Evolutionary conservation across 129 eudicot genomes (phyloP), one percentile per base, ranked within the genome.

Genomic region (Escallonia rubra): DNA sequence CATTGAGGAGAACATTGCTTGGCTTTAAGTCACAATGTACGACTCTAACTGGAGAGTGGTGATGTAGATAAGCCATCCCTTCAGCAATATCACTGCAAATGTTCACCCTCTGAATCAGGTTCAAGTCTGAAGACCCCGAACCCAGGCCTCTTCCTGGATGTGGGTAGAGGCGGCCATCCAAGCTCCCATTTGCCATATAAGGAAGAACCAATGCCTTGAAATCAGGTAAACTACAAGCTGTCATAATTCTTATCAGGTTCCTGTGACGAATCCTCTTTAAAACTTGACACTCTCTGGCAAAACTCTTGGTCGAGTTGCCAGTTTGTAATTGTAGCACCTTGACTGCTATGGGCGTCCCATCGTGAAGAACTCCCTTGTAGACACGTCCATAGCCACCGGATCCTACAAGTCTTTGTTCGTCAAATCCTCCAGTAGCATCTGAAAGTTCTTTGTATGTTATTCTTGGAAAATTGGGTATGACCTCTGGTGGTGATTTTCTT

Each of bases 201-300:
- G 91, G 91, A 48, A 81, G 82, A 38, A 85, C 87, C 40, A 85
- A 77, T 16, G 91, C 91, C 79, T 85, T 85, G 75, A 85, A 85
- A 53, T 85, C 91, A 34, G 91, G 87, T 80, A 78, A 72, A 50
- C 84, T 81, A 50, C 91, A 81, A 15, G 87, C 82, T 39, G 91
- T 85, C 59, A 85, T 76, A 57, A 85, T 81, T 67, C 87, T 57
- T 34, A 85, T 85, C 49, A 85, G 73, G 45, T 85, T 85, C 68
- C 86, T 63, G 61, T 85, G 91, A 38, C 87, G 80, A 57, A 79
- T 85, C 61, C 81, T 77, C 71, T 71, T 85, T 11, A 85, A 61
- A 40, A 81, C 91, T 68, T 85, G 80, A 66, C 91, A 85, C 76
- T 85, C 91, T 79, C 91, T 74, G 61, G 74, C 53, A 70, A 81